A percentile compares a stretch with the other conserved stretches of the same genome.
These are phyloP conservation scores for Diophrys appendiculata DNA, from an alignment of 73 alveolate genomes.

Conservation along the genomic window DNA sequence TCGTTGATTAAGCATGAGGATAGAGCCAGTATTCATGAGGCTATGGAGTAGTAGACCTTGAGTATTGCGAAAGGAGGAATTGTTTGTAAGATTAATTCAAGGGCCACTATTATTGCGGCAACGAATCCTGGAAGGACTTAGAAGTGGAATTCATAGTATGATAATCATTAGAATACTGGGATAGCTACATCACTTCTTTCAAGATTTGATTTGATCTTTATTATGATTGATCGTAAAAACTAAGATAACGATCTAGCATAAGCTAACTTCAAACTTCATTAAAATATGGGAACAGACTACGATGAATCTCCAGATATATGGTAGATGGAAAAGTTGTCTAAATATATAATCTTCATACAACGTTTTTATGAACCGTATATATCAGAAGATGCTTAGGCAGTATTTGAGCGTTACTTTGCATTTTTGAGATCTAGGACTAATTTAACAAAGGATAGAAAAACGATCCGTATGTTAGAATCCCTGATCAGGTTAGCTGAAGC, in stretches of 20 bases:
- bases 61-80: slow-evolving; percentile 85
- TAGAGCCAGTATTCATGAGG: slow-evolving; percentile 80
- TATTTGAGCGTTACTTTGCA: slow-evolving; percentile 38
- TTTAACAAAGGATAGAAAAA: slow-evolving; percentile 63
- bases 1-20: slow-evolving; percentile 65
- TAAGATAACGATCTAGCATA: slow-evolving; percentile 67
- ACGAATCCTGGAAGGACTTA: slow-evolving; percentile 69
- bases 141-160: slow-evolving; percentile 56
- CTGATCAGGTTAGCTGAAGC: slow-evolving; percentile 82
- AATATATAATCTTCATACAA: slow-evolving; percentile 62
- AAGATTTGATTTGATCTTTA: slow-evolving; percentile 80
- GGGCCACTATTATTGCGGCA: slow-evolving; percentile 89
- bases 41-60: slow-evolving; percentile 81
- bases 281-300: slow-evolving; percentile 49
- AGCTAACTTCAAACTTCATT: slow-evolving; percentile 65
- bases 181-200: slow-evolving; percentile 76
- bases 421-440: slow-evolving; percentile 39
- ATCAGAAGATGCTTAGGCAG: slow-evolving; percentile 61
- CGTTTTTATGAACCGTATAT: slow-evolving; percentile 66
- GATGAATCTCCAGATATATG: slow-evolving; percentile 48
- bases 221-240: slow-evolving; percentile 67
- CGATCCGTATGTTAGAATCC: slow-evolving; percentile 79
- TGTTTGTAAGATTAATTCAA: slow-evolving; percentile 72
- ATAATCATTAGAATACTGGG: slow-evolving; percentile 64
- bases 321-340: slow-evolving; percentile 50